Base-by-base conservation (phyloP, 2,329 filamentous ascomycete genomes). In the Elsinoe arachidis region DNA sequence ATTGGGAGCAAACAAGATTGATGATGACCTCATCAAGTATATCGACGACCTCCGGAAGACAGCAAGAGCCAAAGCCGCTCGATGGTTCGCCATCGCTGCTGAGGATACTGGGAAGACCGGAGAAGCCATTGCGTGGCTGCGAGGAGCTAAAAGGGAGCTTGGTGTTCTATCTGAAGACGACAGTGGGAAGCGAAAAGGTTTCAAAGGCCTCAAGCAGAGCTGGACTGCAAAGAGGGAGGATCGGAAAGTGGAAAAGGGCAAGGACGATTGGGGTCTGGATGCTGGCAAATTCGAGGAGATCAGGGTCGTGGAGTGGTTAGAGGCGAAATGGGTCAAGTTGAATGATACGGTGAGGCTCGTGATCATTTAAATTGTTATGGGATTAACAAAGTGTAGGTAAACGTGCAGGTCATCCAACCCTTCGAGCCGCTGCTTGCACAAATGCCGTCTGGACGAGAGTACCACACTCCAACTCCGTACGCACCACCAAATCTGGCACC, bases 61-160 rank as follows among this genome's bases (percentile, higher is more conserved):
- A 0, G 84, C 88, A 41, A 81, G 88, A 55, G 92, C 88, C 19
- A 90, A 90, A 63, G 90, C 91, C 0, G 95, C 90, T 66, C 81
- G 93, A 1, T 96, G 97, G 68, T 85, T 96, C 58, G 93, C 85
- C 0, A 86, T 97, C 52, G 90, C 96, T 68, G 87, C 91, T 1
- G 93, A 99, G 66, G 69, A 90, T 10, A 83, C 83, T 1, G 89
- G 87, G 0, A 85, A 92, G 70, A 87, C 86, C 0, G 93, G 91
- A 1, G 86, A 86, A 54, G 93, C 83, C 0, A 88, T 99, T 58
- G 90, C 88, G 0, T 97, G 92, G 90, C 73, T 96, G 46, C 78
- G 83, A 41, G 90, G 87, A 5, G 91, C 87, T 0, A 81, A 86
- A 61, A 83, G 84, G 60, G 86, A 91, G 62, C 73, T 96, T 4